phyloP scores from a whole-genome alignment of 805 yeast genomes.

The Novakomyces olei region DNA sequence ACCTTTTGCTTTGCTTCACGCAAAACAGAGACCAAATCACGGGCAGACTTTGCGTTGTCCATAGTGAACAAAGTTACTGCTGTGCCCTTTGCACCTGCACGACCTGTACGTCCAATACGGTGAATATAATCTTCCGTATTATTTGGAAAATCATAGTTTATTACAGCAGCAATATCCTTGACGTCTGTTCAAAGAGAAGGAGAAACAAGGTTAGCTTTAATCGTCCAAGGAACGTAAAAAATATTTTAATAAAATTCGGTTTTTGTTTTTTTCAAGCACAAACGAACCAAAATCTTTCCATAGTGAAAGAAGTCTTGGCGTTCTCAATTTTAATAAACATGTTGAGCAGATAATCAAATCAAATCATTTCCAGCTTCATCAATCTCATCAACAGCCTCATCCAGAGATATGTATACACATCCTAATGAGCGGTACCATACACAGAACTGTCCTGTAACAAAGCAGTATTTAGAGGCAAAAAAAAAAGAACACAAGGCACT shows the following conservation, averaged over 20 bases:
- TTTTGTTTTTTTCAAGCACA: neutral
- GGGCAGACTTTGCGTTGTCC: slow-evolving; percentile 70
- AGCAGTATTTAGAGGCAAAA: too few species aligned
- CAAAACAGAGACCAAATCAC: slow-evolving; percentile 70
- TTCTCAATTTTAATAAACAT: neutral
- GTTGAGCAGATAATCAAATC: neutral
- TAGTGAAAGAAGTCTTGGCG: neutral
- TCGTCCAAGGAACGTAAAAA: neutral
- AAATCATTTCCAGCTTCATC: too few species aligned
- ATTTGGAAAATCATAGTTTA: slow-evolving; percentile 94
- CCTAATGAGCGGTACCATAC: too few species aligned
- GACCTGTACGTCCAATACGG: slow-evolving; percentile 97
- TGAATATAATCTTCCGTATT: slow-evolving; percentile 96
- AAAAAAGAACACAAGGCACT: too few species aligned
- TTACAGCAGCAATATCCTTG: slow-evolving; percentile 83
- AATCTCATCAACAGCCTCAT: too few species aligned
- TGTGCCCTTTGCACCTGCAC: slow-evolving; percentile 93
- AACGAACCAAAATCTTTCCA: neutral
- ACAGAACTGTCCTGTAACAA: too few species aligned
- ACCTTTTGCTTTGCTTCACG: slow-evolving; percentile 86
- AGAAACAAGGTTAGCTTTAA: slow-evolving; percentile 14
- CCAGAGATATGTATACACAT: too few species aligned
- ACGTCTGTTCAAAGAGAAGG: slow-evolving; percentile 80
- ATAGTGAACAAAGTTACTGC: slow-evolving; percentile 87
- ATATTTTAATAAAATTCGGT: neutral